phyloP scores from a whole-genome alignment of 345 rosid species.

The Eucalyptus polyanthemos region DNA sequence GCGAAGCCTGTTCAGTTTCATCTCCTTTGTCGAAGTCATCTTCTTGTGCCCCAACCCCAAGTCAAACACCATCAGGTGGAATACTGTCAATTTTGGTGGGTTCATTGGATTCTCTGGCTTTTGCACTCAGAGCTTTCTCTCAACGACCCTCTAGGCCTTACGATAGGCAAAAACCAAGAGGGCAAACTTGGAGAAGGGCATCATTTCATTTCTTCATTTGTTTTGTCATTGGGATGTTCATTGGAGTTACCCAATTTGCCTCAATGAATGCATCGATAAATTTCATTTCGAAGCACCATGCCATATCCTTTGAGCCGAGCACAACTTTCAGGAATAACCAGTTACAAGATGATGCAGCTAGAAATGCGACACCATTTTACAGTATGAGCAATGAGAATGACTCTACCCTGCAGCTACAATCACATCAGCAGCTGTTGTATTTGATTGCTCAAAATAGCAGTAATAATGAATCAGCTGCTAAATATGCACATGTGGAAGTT shows the following conservation, averaged over 20 bases:
- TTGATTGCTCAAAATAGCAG: neutral
- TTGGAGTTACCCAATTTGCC: slow-evolving; percentile 33
- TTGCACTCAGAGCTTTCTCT: slow-evolving; percentile 10
- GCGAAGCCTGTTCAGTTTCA: slow-evolving; percentile 38
- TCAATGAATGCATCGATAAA: slow-evolving; percentile 14
- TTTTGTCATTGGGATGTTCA: slow-evolving; percentile 34
- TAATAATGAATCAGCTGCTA: neutral
- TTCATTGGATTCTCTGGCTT: slow-evolving; percentile 25
- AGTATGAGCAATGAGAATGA: neutral
- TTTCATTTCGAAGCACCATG: slow-evolving; percentile 12
- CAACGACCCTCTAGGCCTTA: slow-evolving; percentile 24
- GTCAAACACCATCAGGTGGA: slow-evolving; percentile 16
- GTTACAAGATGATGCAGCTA: neutral
- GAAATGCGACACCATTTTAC: neutral
- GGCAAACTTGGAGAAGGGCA: slow-evolving; percentile 43
- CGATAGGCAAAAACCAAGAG: slow-evolving; percentile 33
- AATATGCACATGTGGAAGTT: neutral
- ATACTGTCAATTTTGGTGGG: slow-evolving; percentile 19
- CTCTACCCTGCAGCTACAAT: neutral
- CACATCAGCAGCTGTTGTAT: neutral
- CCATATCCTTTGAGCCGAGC: slow-evolving; percentile 19
- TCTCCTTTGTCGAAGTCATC: slow-evolving; percentile 50
- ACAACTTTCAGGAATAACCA: slow-evolving; percentile 6
- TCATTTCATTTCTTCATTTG: slow-evolving; percentile 31
- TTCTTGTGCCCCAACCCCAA: slow-evolving; percentile 2